Evolutionary conservation across 176 grass and related monocot genomes (phyloP), one percentile per base, ranked within the genome.

Genomic region (Bothriochloa decipiens): DNA sequence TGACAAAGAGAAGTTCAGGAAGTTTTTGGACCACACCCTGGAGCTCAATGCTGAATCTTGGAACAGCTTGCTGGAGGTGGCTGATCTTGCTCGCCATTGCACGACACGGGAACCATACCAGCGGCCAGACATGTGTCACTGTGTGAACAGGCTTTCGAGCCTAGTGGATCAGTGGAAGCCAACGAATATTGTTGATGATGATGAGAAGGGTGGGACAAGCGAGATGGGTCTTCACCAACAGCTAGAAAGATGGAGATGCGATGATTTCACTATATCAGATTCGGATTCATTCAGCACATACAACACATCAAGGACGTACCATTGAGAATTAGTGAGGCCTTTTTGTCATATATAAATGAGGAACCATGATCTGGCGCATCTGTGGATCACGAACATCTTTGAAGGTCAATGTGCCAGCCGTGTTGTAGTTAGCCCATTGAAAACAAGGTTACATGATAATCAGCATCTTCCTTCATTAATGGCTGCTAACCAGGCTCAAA

Each of bases 71-170:
- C 18, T 88, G 17, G 96, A 98, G 70, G 84, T 95, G 67, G 93
- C 96, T 36, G 96, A 98, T 83, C 87, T 98, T 49, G 93, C 96
- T 14, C 87, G 89, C 65, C 87, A 98, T 74, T 95, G 96, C 83
- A 94, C 93, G 33, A 89, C 93, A 29, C 89, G 93, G 4, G 96
- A 95, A 74, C 89, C 86, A 32, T 74, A 80, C 50, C 93, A 95
- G 64, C 87, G 96, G 70, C 96, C 96, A 57, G 93, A 98, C 74
- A 98, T 98, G 96, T 93, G 89, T 73, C 89, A 98, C 81, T 93
- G 89, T 12, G 96, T 98, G 29, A 98, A 98, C 69, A 81, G 83
- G 67, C 69, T 98, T 75, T 85, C 91, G 15, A 88, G 76, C 22
- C 60, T 98, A 68, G 70, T 95, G 49, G 91, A 95, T 79, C 76